These are phyloP conservation scores for Periglandula ipomoeae DNA, from an alignment of 2,329 filamentous ascomycete species.

Conservation along the genomic window DNA sequence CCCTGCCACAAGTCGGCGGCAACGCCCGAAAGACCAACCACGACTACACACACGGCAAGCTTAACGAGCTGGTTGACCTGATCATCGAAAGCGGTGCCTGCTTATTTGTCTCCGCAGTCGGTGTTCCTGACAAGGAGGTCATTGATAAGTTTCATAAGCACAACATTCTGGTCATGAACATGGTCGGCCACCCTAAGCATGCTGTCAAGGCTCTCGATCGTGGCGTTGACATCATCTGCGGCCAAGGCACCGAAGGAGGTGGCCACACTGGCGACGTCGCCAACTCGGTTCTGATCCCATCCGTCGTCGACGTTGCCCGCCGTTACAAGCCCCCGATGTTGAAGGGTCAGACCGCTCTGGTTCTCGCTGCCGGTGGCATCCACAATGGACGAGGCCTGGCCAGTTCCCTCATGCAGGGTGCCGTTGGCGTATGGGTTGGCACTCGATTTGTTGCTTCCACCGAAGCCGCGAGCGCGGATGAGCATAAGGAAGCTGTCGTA, in stretches of 20 bases:
- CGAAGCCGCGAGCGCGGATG: conserved; percentile 71
- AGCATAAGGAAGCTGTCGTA: conserved; percentile 80
- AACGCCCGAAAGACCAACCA: conserved; percentile 83
- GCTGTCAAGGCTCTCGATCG: conserved; percentile 78
- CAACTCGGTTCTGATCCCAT: conserved; percentile 76
- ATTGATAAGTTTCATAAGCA: conserved; percentile 70
- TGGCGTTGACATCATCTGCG: conserved; percentile 84
- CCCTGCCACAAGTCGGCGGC: conserved; percentile 80
- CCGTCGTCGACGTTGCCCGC: conserved; percentile 74
- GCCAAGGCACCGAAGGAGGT: conserved; percentile 88
- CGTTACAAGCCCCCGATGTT: conserved; percentile 61
- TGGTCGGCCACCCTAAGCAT: conserved; percentile 90
- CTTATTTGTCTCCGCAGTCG: conserved; percentile 82
- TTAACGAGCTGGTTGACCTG: conserved; percentile 81
- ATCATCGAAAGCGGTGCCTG: conserved; percentile 75
- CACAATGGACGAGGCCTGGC: conserved; percentile 75
- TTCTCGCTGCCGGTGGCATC: conserved; percentile 84
- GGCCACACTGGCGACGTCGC: conserved; percentile 87
- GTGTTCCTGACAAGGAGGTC: conserved; percentile 66
- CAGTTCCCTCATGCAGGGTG: conserved; percentile 77
- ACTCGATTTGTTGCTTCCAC: conserved; percentile 79
- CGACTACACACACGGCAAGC: conserved; percentile 84
- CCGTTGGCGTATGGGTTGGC: conserved; percentile 85
- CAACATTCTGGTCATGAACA: conserved; percentile 87
- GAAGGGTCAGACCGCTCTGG: conserved; percentile 61